Conservation (phyloP, 768 basidiomycete species). For the Leccinellum luteum region DNA sequence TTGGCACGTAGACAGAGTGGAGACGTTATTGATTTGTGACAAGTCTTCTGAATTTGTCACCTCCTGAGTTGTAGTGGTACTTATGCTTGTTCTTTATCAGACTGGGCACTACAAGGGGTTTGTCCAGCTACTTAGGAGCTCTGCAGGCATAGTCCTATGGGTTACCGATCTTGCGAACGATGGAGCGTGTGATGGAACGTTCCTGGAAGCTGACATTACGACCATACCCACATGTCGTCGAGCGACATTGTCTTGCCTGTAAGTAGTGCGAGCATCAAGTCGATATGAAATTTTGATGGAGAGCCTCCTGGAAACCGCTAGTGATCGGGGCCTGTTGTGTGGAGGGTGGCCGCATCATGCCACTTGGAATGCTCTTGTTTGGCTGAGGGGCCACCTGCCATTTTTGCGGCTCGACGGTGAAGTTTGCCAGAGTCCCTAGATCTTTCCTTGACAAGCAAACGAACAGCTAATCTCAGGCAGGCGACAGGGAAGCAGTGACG, state of each 20-base stretch:
- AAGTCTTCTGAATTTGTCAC: neutral
- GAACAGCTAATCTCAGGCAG: conserved; percentile 10
- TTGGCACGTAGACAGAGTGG: neutral
- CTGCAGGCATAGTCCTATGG: neutral
- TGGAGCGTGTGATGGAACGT: neutral
- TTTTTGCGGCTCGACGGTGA: neutral
- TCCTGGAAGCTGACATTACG: neutral
- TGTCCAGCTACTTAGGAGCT: neutral
- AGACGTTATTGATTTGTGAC: neutral
- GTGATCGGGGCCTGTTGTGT: conserved; percentile 2
- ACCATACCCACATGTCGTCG: neutral
- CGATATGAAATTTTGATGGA: neutral
- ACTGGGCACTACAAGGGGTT: neutral
- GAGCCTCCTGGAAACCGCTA: conserved; percentile 9
- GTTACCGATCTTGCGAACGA: neutral
- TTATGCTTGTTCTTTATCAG: neutral
- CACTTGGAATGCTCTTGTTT: neutral
- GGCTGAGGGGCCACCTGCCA: neutral
- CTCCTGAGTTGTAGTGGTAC: neutral
- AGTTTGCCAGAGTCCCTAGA: conserved; percentile 1
- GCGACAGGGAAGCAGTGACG: conserved; percentile 15
- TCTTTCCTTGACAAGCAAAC: conserved; percentile 2
- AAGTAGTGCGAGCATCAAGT: neutral
- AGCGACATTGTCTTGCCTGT: neutral
- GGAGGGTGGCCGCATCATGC: neutral